Evolutionary conservation across 176 grass and related monocot genomes (phyloP).

Genomic region (Neostapfia colusana): DNA sequence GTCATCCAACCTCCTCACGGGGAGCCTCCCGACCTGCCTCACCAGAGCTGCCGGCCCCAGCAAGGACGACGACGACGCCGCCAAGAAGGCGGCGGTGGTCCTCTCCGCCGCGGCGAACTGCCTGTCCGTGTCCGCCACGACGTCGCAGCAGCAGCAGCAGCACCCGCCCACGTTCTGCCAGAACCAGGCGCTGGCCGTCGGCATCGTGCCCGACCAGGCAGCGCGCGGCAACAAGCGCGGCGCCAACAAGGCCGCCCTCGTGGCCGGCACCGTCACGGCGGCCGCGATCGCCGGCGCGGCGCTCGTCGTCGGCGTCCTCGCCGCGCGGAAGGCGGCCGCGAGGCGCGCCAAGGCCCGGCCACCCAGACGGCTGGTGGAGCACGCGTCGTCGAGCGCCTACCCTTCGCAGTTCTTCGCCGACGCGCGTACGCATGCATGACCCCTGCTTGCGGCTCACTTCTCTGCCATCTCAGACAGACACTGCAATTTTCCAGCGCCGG

Average conservation of each 20-base stretch:
- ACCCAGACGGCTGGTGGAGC: conserved; percentile 67
- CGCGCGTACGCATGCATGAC: conserved; percentile 69
- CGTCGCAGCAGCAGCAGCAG: conserved; percentile 63
- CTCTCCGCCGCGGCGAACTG: conserved; percentile 62
- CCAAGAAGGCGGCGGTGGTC: neutral
- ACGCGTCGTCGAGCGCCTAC: conserved; percentile 77
- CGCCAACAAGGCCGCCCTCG: conserved; percentile 24
- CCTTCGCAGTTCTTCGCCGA: conserved; percentile 79
- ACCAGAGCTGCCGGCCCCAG: neutral
- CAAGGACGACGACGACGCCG: conserved; percentile 39
- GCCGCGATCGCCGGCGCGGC: conserved; percentile 38
- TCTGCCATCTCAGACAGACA: too few species aligned
- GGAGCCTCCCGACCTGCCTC: conserved; percentile 72
- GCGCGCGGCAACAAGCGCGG: conserved; percentile 10
- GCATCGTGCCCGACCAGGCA: conserved; percentile 51
- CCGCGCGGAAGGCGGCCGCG: conserved; percentile 43
- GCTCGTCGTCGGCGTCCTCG: conserved; percentile 46
- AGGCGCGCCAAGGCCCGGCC: conserved; percentile 42
- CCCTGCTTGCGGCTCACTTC: too few species aligned
- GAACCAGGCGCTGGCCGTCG: conserved; percentile 94
- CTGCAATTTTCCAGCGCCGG: too few species aligned
- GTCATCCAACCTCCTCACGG: conserved; percentile 82
- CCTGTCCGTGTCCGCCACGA: conserved; percentile 35
- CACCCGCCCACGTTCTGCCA: conserved; percentile 68
- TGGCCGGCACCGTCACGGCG: conserved; percentile 23